Evolutionary conservation across 1,284 basidiomycete species (phyloP), one percentile per base, ranked within the genome.

Genomic region (Ceratobasidium sp.): DNA sequence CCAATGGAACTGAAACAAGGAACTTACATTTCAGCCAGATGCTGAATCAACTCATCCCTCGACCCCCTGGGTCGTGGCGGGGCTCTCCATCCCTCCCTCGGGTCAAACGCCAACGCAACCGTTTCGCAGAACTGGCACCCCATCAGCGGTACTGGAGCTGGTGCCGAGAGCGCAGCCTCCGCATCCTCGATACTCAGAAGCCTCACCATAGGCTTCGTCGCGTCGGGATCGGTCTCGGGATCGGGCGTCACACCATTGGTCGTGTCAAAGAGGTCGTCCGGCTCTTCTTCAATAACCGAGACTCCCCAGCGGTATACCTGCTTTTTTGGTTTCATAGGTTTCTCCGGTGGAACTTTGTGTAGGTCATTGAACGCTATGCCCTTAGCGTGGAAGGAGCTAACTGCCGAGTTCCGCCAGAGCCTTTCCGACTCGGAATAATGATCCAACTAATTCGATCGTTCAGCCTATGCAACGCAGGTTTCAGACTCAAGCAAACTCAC

Each of bases 1-100:
- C 57, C 31, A 11, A 51, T 22, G 9, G 53, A 22, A 36, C 17
- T 45, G 9, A 57, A 44, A 8, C 24, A 9, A 50, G 41, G n/a
- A 15, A 51, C 69, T 60, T 62, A 72, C 69, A 72, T 57, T 17
- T 72, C 45, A 36, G 41, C 45, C 48, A 72, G 33, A n/a, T 72
- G 69, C 45, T 53, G 56, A 22, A 60, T 31, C 8, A 72, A 53
- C 27, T 60, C 57, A 14, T 72, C 57, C 29, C 48, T 59, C 22
- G 47, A 62, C 1, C 69, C 69, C 41, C 36, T 24, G 2, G 69
- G 69, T 31, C 56, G 36, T n/a, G 69, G 69, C 27, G 60, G 48
- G 7, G 69, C 56, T 11, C 36, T 41, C 36, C 22, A 27, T 44
- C 27, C 50, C 22, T n/a, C 31, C 36, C 36, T 41, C 36, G 36